Evolutionary conservation across 108 stramenopile species (phyloP), one percentile per base, ranked within the genome.

Genomic region (Hondaea fermentalgiana): DNA sequence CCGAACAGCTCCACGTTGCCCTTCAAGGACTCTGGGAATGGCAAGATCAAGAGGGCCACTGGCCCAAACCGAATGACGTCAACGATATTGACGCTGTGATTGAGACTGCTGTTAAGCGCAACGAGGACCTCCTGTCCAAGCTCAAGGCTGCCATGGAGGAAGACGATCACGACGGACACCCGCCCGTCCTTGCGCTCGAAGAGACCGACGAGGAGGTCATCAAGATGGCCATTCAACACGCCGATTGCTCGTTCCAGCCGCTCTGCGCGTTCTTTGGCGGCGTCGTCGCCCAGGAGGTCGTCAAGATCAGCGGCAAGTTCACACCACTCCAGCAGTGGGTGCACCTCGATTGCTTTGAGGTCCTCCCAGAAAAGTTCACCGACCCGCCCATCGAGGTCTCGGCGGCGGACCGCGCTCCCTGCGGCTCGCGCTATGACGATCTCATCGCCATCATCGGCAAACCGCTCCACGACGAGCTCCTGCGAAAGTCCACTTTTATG

Each of bases 201-300:
- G 95, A 95, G 57, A 58, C 95, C 59, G 95, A 96, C 76, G 93
- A 87, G 44, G 91, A 89, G 43, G 87, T 91, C 5, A 88, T 96
- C 45, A 59, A 60, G 29, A 90, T 89, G 51, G 93, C 94, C 88
- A 94, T 95, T 25, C 90, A 90, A 49, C 90, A 92, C 58, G 94
- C 95, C 88, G 88, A 87, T 2, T 92, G 92, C 5, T 94, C 95
- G 72, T 87, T 95, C 57, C 94, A 95, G 87, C 95, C 95, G 6
- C 90, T 96, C 72, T 92, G 94, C 58, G 95, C 95, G 8, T 96
- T 96, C 90, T 91, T 96, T 60, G 96, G 96, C 23, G 96, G 96
- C 51, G 95, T 96, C 0, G 95, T 94, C 47, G 96, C 96, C 5
- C 96, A 97, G 91, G 96, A 97, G 88, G 95, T 96, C 5, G 96